These are phyloP conservation scores for Lactifluus echinatus DNA, from an alignment of 768 basidiomycete species.

Conservation along the genomic window DNA sequence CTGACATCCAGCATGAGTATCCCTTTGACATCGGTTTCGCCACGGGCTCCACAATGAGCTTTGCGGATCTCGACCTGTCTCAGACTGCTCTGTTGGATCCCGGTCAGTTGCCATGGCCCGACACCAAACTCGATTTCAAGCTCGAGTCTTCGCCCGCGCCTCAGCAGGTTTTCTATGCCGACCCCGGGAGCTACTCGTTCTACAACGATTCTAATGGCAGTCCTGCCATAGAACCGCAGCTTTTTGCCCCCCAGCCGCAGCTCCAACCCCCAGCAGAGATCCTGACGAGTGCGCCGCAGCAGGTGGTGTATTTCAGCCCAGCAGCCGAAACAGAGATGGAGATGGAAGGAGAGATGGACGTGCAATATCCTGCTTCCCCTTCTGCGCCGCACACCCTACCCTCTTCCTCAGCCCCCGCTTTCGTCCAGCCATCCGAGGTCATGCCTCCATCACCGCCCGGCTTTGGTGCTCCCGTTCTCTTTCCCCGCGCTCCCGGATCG, in stretches of 20 bases:
- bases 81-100: slow-evolving; percentile 12
- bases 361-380: background rate
- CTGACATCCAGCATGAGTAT: slow-evolving; percentile 13
- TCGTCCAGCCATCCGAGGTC: slow-evolving; percentile 13
- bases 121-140: slow-evolving; percentile 11
- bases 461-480: background rate
- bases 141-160: slow-evolving; percentile 1
- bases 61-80: slow-evolving; percentile 10
- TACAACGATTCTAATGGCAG: slow-evolving; percentile 11
- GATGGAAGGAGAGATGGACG: slow-evolving; percentile 1
- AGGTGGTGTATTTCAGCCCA: slow-evolving; percentile 7
- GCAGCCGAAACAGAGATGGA: slow-evolving; percentile 12
- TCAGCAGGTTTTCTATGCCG: slow-evolving; percentile 6
- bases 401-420: background rate
- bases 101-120: slow-evolving; percentile 14
- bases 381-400: background rate
- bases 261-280: background rate
- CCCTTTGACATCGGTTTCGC: slow-evolving; percentile 12
- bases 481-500: slow-evolving; percentile 10
- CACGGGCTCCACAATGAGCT: background rate
- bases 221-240: slow-evolving; percentile 6
- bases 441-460: slow-evolving; percentile 13
- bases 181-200: slow-evolving; percentile 8
- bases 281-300: slow-evolving; percentile 2
- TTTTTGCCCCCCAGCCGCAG: slow-evolving; percentile 7